Base-by-base conservation (phyloP, 768 basidiomycete genomes). In the Cystobasidiopsis lactophilus region DNA sequence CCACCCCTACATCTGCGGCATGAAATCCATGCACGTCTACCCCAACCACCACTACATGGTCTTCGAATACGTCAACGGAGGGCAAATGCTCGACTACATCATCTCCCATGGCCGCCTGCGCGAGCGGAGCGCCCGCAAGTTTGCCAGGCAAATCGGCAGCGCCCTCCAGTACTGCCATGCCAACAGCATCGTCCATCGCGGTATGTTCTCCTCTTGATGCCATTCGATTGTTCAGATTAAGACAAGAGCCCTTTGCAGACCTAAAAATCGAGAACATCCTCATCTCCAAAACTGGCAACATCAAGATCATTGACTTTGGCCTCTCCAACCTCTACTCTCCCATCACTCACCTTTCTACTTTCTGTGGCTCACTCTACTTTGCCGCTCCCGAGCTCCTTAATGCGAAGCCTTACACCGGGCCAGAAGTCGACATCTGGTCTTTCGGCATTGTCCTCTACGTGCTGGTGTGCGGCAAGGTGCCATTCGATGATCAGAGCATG, bases 201-300 rank as follows among this genome's bases (percentile, higher is more conserved):
- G 60, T 58, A 33, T 23, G 61, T 54, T n/a, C n/a, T n/a, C n/a
- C n/a, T n/a, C n/a, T n/a, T 24, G 30, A 2, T 44, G 11, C 38
- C 11, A 14, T 18, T 40, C 18, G 16, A 30, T 30, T 14, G 23
- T 39, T 33, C 9, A 30, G 23, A 4, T 14, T 24, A 23, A 31
- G 26, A 5, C 4, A 30, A 14, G 19, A n/a, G n/a, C n/a, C n/a
- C n/a, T n/a, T n/a, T n/a, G 16, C 33, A 65, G 68, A 98, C 71
- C 80, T 98, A 59, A 98, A 98, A 73, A 98, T 98, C 64, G 91
- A 98, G 69, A 96, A 95, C 70, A 98, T 98, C 62, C 80, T 98
- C 64, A 96, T 98, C 59, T 93, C 86, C 1, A 86, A 93, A 58
- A 84, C 84, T 0, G 93, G 93, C 11, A 96, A 95, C 69, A 96